phyloP scores from a whole-genome alignment of 768 basidiomycete genomes.

The Paxillus involutus region DNA sequence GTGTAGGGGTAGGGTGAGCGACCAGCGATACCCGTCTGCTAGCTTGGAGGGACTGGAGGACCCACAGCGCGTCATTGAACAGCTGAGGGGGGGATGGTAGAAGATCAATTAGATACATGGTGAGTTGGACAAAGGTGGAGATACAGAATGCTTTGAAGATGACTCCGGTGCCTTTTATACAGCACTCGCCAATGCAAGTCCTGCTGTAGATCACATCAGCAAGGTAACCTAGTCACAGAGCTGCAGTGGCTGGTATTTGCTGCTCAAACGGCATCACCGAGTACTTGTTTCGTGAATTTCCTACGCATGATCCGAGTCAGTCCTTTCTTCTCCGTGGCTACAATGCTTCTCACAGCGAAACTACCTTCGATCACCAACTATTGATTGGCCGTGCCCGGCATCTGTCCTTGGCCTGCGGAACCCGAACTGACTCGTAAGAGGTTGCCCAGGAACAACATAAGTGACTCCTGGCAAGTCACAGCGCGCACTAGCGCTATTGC shows the following conservation, averaged over 20 bases:
- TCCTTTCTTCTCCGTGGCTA: conserved; percentile 2
- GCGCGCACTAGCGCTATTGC: conserved; percentile 3
- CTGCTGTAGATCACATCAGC: conserved; percentile 28
- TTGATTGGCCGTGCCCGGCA: conserved; percentile 19
- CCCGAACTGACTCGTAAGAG: conserved; percentile 10
- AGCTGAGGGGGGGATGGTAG: conserved; percentile 56
- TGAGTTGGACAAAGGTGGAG: conserved; percentile 6
- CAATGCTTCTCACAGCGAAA: conserved; percentile 16
- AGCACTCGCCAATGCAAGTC: conserved; percentile 30
- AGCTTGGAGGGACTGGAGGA: conserved; percentile 45
- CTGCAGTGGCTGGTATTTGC: conserved; percentile 29
- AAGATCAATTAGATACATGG: conserved; percentile 35
- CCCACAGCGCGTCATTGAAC: conserved; percentile 44
- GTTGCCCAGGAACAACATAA: conserved; percentile 25
- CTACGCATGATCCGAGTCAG: conserved; percentile 21
- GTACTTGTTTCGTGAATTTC: conserved; percentile 20
- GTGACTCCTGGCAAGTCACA: conserved; percentile 3
- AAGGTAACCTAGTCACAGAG: conserved; percentile 33
- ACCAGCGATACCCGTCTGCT: conserved; percentile 28
- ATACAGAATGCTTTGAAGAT: conserved; percentile 6
- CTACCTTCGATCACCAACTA: conserved; percentile 19
- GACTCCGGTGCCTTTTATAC: conserved; percentile 29
- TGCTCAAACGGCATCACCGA: conserved; percentile 29
- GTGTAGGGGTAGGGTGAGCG: conserved; percentile 30
- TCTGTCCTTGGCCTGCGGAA: conserved; percentile 20